Conservation (phyloP, 768 basidiomycete genomes). For the Solioccasus polychromus region DNA sequence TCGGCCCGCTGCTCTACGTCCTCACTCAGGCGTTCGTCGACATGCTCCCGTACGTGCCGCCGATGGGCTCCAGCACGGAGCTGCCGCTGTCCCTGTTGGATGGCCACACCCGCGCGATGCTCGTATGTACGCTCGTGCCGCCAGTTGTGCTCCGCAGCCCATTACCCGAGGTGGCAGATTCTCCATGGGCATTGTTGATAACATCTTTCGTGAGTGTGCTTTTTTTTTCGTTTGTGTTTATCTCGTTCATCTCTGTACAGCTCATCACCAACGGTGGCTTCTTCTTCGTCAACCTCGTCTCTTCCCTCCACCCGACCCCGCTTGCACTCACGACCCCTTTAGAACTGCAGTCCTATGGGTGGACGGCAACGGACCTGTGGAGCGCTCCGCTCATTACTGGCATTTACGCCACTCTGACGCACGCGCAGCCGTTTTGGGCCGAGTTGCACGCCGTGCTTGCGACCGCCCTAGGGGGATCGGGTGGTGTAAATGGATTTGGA, state of each 20-base stretch:
- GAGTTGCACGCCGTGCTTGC: conserved; percentile 51
- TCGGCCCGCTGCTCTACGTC: conserved; percentile 60
- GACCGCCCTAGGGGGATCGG: conserved; percentile 39
- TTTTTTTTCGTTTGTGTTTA: too few species aligned
- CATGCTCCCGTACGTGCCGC: conserved; percentile 46
- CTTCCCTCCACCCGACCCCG: conserved; percentile 70
- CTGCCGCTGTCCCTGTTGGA: conserved; percentile 73
- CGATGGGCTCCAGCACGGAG: conserved; percentile 55
- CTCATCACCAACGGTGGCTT: conserved; percentile 76
- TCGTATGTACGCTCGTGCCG: conserved; percentile 77
- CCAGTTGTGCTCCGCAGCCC: conserved; percentile 58
- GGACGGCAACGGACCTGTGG: conserved; percentile 86
- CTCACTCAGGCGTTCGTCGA: conserved; percentile 60
- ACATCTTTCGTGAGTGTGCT: conserved; percentile 70
- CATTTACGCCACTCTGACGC: conserved; percentile 78
- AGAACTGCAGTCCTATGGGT: conserved; percentile 79
- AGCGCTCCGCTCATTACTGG: conserved; percentile 75
- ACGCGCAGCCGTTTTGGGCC: conserved; percentile 83
- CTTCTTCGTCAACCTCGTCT: conserved; percentile 73
- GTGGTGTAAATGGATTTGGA: too few species aligned
- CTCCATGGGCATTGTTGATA: conserved; percentile 75
- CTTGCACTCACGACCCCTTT: conserved; percentile 70
- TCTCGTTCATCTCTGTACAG: conserved; percentile 32
- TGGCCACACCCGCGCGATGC: conserved; percentile 72
- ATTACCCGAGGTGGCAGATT: conserved; percentile 49